Percentiles rank a stretch among this genome's conserved stretches.
These are phyloP conservation scores for Lotus japonicus DNA, from an alignment of 306 rosid species.

Conservation along the genomic window DNA sequence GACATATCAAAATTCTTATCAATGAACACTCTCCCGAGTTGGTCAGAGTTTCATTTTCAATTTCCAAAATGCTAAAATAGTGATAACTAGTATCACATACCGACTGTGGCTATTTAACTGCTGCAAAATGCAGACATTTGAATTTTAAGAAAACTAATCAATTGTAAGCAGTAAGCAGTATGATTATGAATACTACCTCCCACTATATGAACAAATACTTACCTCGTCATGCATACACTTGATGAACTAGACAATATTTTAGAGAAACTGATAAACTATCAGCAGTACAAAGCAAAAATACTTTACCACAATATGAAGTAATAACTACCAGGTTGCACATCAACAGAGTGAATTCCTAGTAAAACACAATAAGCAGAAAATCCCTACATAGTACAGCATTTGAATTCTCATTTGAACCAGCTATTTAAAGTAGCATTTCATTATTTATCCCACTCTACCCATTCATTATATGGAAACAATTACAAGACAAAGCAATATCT, in stretches of 20 bases:
- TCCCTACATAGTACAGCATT: background rate
- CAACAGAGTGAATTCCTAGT: background rate
- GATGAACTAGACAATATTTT: background rate
- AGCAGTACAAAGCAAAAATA: slow-evolving; percentile 6
- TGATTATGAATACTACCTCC: background rate
- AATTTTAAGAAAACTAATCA: background rate
- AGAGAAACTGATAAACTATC: background rate
- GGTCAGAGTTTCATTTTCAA: background rate
- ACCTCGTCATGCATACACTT: background rate
- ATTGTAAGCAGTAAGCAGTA: background rate
- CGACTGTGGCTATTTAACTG: slow-evolving; percentile 8
- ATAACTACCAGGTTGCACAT: background rate
- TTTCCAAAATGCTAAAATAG: background rate
- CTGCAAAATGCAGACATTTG: background rate
- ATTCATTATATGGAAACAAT: background rate
- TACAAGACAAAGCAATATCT: background rate
- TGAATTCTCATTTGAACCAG: slow-evolving; percentile 3
- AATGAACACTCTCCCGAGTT: background rate
- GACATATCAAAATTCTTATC: background rate
- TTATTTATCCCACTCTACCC: background rate
- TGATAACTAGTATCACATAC: background rate
- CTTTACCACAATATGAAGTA: background rate
- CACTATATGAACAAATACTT: background rate
- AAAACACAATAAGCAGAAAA: background rate
- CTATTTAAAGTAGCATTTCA: background rate